Evolutionary conservation across 2,329 filamentous ascomycete species (phyloP), one percentile per base, ranked within the genome.

Genomic region (Scedosporium minutisporum): DNA sequence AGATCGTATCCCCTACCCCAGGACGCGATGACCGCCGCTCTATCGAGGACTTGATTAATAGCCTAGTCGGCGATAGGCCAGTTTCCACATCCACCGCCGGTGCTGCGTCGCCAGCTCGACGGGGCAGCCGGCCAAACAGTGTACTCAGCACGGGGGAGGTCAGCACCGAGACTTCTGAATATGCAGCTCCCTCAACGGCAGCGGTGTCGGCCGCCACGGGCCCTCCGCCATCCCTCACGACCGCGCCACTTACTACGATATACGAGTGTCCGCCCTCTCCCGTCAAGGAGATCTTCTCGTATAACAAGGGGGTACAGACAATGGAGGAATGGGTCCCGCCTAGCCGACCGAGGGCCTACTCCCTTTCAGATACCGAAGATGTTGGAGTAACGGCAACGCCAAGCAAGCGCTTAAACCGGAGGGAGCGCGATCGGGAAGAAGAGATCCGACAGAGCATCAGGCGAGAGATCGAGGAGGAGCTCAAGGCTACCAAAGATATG

Each of bases 271-370:
- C 89, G 1, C 88, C 90, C 1, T 88, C 87, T 21, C 86, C 88
- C 41, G 84, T 88, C 62, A 85, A 88, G 66, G 95, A 99, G 74
- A 81, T 96, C 64, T 92, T 96, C 71, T 96, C 92, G 61, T 99
- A 99, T 80, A 97, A 90, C 81, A 97, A 97, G 78, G 93, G 87
- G 63, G 92, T 97, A 23, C 96, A 99, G 75, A 97, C 95, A 16
- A 86, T 88, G 23, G 89, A 91, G 69, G 86, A 88, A 65, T 90
- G 90, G 85, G 79, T 81, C 18, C 78, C 80, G 63, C 77, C 82
- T 29, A 77, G 80, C 41, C 78, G 81, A 38, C 76, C 81, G 1
- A 80, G 81, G 60, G 81, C 79, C 3, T 78, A 81, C 58, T 82
- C 85, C 7, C 81, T 84, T 25, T 87, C 86, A 16, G 88, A 92